Evolutionary conservation across 495 filamentous ascomycete species (phyloP), one percentile per base, ranked within the genome.

Genomic region (Rostrohypoxylon terebratum): DNA sequence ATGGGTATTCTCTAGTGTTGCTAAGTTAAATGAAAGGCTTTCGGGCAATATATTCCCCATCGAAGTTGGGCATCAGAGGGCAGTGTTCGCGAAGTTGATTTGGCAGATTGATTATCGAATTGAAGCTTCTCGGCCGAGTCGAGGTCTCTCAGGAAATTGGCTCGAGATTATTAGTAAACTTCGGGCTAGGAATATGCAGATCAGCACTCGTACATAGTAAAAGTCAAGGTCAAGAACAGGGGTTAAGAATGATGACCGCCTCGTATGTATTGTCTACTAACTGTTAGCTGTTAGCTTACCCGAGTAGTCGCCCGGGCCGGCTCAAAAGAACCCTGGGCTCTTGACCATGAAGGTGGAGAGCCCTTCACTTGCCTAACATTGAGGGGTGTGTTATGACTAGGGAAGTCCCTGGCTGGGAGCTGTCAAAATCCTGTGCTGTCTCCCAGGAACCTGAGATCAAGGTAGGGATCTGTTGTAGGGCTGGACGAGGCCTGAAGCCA

Each of bases 331-430:
- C 63, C 51, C 23, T 55, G 25, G 48, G 28, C 58, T 63, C 50
- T 11, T 55, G 6, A 11, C 31, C 36, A 31, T 42, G 34, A 34
- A 42, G 51, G 65, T 59, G 67, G 67, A 63, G 59, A 58, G 59
- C n/a, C 23, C 23, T 51, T 51, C 10, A 47, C 23, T 28, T 33
- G 51, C 25, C 33, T 40, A 45, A 25, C 42, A 62, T 62, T 38
- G 59, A 66, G 57, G 59, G 69, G 40, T 36, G 40, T 36, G 40
- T 53, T 23, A 59, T 50, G 44, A 33, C 40, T 72, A 63, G 59
- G 59, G 54, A 48, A 28, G 21, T 48, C 60, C 63, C 44, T 48
- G 64, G 45, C 59, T 21, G 44, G 55, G 61, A 69, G 53, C 54
- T 72, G 53, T 48, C 44, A 68, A 54, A 64, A 64, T 63, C 38